phyloP scores from a whole-genome alignment of 495 filamentous ascomycete species.

The Aspergillus egyptiacus region DNA sequence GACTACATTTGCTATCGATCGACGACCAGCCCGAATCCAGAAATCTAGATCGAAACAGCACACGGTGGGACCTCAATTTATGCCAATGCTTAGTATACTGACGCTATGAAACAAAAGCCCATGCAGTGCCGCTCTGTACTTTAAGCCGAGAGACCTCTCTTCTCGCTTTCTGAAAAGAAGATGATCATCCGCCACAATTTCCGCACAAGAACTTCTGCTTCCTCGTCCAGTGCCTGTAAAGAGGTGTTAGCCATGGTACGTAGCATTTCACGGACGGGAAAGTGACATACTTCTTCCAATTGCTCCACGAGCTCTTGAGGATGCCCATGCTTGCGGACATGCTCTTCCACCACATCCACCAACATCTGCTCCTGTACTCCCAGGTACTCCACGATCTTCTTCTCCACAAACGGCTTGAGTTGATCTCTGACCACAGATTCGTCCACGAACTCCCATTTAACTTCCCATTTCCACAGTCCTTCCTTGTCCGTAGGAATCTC shows the following conservation, averaged over 20 bases:
- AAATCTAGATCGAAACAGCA: background rate
- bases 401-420: slow-evolving; percentile 90
- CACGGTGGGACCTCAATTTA: background rate
- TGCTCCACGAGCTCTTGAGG: slow-evolving; percentile 80
- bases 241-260: slow-evolving; percentile 28
- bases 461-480: slow-evolving; percentile 83
- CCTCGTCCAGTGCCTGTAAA: slow-evolving; percentile 78
- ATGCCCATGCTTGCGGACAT: slow-evolving; percentile 68
- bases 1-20: background rate
- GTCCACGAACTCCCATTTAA: slow-evolving; percentile 94
- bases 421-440: slow-evolving; percentile 77
- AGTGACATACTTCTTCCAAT: slow-evolving; percentile 67
- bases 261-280: slow-evolving; percentile 2
- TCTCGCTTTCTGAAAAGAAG: slow-evolving; percentile 95
- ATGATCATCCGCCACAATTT: slow-evolving; percentile 98
- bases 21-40: background rate
- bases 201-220: slow-evolving; percentile 87
- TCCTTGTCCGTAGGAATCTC: slow-evolving; percentile 86
- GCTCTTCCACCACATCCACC: slow-evolving; percentile 85
- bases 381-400: slow-evolving; percentile 94
- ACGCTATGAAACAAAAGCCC: background rate
- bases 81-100: background rate
- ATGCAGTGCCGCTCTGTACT: background rate
- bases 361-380: slow-evolving; percentile 95
- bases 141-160: slow-evolving; percentile 72